Base-by-base conservation (phyloP, 1,284 basidiomycete genomes). In the Moesziomyces globuligerus region DNA sequence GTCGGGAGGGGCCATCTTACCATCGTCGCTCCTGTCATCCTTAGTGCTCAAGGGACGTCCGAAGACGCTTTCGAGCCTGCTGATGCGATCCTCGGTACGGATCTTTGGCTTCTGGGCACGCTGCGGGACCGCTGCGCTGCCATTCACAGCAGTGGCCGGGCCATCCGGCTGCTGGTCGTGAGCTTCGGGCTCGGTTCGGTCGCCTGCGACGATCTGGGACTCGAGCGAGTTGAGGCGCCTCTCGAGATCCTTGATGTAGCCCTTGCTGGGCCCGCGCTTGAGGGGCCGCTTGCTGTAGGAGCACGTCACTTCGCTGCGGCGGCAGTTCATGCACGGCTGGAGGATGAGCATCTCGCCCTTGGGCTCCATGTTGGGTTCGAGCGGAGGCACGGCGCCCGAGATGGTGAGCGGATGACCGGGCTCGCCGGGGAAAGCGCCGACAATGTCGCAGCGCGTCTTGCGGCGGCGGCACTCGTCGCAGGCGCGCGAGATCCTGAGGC, bases 201-300 rank as follows among this genome's bases (percentile, higher is more conserved):
- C 64, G 24, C 47, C 44, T 3, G 48, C 20, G 8, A 60, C 52
- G 18, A 59, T 52, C 48, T 70, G 61, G 3, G 66, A 67, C 41
- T 76, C 72, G 49, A 76, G 68, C 42, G 71, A 68, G 46, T 74
- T 65, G 44, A 76, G 62, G n/a, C 74, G 65, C 24, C 62, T 41
- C 28, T 76, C 74, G 11, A 76, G 67, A 24, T 76, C 74, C 60
- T 76, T 76, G 53, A 76, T 74, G 42, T 76, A 76, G 13, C 72
- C 74, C 36, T 76, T 76, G 48, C 56, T 65, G 9, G 74, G 72
- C 10, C 71, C 72, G 15, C 74, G 61, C 45, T 76, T 76, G 45
- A 67, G 60, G 11, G 72, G 69, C 3, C 72, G 56, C 54, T 71
- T 74, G 51, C 58, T 58, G 59, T 74, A 76, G 9, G 50, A 50